These are phyloP conservation scores for Populus deltoides DNA, from an alignment of 345 rosid species.

Conservation along the genomic window DNA sequence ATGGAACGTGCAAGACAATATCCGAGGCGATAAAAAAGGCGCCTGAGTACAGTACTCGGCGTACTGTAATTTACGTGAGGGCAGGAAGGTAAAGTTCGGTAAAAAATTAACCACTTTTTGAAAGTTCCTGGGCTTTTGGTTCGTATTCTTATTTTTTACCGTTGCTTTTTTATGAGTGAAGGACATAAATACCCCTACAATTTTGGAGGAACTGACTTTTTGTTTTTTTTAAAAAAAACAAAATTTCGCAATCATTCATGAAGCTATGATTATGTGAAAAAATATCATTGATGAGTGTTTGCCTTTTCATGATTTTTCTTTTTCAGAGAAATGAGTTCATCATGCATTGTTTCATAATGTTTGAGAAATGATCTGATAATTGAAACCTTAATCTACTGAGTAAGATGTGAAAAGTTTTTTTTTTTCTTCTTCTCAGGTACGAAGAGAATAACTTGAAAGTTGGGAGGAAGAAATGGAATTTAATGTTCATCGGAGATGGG, in stretches of 20 bases:
- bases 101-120: neutral
- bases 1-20: conserved; percentile 78
- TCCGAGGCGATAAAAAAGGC: conserved; percentile 86
- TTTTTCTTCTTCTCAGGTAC: conserved; percentile 44
- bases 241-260: neutral
- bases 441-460: conserved; percentile 78
- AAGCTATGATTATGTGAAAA: neutral
- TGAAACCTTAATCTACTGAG: neutral
- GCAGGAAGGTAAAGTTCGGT: conserved; percentile 74
- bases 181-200: conserved; percentile 7
- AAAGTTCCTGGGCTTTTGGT: neutral
- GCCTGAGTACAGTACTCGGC: conserved; percentile 65
- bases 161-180: neutral
- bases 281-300: neutral
- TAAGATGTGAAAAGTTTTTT: too few species aligned
- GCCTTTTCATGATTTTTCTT: neutral
- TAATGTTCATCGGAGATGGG: conserved; percentile 96
- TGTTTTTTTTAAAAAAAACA: neutral
- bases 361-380: neutral
- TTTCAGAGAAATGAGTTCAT: neutral
- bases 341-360: neutral
- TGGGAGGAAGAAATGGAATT: conserved; percentile 79
- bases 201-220: neutral
- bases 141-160: neutral
- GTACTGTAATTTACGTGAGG: conserved; percentile 74